Evolutionary conservation across 2,329 filamentous ascomycete genomes (phyloP), one percentile per base, ranked within the genome.

Genomic region (Xylaria digitata): DNA sequence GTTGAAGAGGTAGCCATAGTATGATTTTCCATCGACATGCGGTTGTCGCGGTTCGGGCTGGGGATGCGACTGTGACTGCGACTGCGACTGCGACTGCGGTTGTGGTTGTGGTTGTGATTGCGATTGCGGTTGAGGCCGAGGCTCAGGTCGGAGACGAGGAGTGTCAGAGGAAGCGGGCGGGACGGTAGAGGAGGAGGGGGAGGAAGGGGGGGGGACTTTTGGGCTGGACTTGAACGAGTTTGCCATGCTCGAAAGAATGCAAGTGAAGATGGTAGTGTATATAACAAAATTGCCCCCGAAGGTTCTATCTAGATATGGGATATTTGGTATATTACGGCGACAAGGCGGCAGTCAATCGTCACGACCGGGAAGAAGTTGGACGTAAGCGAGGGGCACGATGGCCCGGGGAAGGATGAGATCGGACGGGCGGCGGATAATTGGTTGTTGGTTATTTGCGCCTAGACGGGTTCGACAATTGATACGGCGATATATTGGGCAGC

Each of bases 1-100:
- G 70, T 89, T 85, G 74, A 92, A 92, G 74, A 94, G 83, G 77
- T 90, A 89, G 55, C 87, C 87, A 80, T 92, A 93, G 71, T 82
- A 85, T 56, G 74, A 65, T 55, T 78, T 80, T n/a, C 69, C 73
- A 61, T 74, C 70, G 4, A 68, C 65, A 21, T 68, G 71, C 6
- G 72, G 65, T 26, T 70, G 60, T 50, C 63, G 66, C 23, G 69
- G 46, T 30, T 63, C 59, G 8, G 69, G 26, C 19, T 70, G 65
- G 1, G 64, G 17, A 46, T 70, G 62, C 3, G 66, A 17, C 34
- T 61, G 65, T 11, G 66, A 17, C 17, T 71, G 62, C 9, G 64
- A 37, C 46, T 32, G 59, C 17, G 52, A 13, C n/a, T 49, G 69
- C 21, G 72, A 45, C 17, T 67, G 69, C 1, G 68, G 19, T 13